Percentiles rank a stretch among this genome's conserved stretches.
Evolutionary conservation across 2,329 filamentous ascomycete genomes (phyloP).

Genomic region (Didymella pomorum): DNA sequence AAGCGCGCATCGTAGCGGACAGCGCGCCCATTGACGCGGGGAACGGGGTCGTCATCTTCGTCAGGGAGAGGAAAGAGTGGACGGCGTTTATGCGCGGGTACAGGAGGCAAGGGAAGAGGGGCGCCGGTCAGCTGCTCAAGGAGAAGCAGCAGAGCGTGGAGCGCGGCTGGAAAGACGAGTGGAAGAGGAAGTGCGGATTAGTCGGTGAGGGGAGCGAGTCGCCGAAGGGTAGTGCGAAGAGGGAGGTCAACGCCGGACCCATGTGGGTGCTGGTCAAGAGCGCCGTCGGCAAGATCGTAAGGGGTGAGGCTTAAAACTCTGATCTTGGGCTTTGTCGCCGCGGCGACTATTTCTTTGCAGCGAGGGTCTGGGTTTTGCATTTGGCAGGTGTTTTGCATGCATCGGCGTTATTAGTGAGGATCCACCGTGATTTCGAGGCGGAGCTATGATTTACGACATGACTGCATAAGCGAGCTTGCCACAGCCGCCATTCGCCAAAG

Average conservation of each 20-base stretch:
- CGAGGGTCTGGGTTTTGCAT: slow-evolving; percentile 20
- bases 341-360: slow-evolving; percentile 7
- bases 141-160: slow-evolving; percentile 33
- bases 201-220: slow-evolving; percentile 21
- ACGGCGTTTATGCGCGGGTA: slow-evolving; percentile 36
- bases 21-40: slow-evolving; percentile 36
- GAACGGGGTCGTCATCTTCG: slow-evolving; percentile 37
- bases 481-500: slow-evolving; percentile 15
- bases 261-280: slow-evolving; percentile 42
- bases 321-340: not conserved
- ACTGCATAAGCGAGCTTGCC: slow-evolving; percentile 24
- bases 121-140: slow-evolving; percentile 32
- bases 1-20: slow-evolving; percentile 33
- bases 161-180: slow-evolving; percentile 33
- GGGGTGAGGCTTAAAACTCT: slow-evolving; percentile 30
- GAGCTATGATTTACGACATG: slow-evolving; percentile 19
- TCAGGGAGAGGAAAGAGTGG: slow-evolving; percentile 37
- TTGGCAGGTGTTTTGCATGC: slow-evolving; percentile 21
- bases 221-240: slow-evolving; percentile 21
- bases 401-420: slow-evolving; percentile 15
- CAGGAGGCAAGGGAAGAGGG: slow-evolving; percentile 30
- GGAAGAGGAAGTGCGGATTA: slow-evolving; percentile 37
- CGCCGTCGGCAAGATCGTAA: slow-evolving; percentile 34
- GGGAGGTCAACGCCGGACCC: slow-evolving; percentile 35
- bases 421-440: slow-evolving; percentile 18